Base-by-base conservation (phyloP, 2,329 filamentous ascomycete genomes). In the Tolypocladium ophioglossoides region DNA sequence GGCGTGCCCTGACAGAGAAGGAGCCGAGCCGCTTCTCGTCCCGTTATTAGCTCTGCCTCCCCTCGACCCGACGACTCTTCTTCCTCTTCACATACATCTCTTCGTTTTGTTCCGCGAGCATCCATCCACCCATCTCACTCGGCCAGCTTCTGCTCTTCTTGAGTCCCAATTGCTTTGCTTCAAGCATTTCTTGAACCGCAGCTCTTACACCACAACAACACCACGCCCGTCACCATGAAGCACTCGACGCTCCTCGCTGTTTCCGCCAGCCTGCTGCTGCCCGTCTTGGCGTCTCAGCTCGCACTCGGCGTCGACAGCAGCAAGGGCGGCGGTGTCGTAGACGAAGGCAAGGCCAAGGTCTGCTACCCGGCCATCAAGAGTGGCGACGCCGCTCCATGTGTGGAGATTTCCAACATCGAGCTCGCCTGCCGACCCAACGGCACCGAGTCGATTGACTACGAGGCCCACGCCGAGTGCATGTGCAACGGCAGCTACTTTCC, bases 401-500 rank as follows among this genome's bases (percentile, higher is more conserved):
- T 65, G 50, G 58, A 63, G 39, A 63, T 69, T 51, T 54, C 55
- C 51, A 60, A 55, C 52, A 67, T 70, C 51, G 66, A 68, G 55
- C 50, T 55, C 0, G 55, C 58, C n/a, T 71, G 68, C 59, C 52
- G 53, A 35, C 62, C 65, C 55, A 67, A 66, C 50, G 64, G 64
- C 48, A 66, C 62, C 2, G 50, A 59, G 4, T 38, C 63, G 7
- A 52, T 60, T 22, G 54, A 65, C 54, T 56, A 55, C 52, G 56
- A 60, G 44, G 64, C 59, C 24, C 66, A 71, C 57, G 64, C 64
- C 46, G 57, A 66, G 59, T 73, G 73, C 62, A 72, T 75, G 65
- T 77, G 74, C 63, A 62, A 61, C 11, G 70, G 73, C 39, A 69
- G 65, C 54, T 75, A 68, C 65, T 77, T 77, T 62, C 39, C 57